phyloP scores from a whole-genome alignment of 2,329 filamentous ascomycete genomes.

The Graphilbum sp. region DNA sequence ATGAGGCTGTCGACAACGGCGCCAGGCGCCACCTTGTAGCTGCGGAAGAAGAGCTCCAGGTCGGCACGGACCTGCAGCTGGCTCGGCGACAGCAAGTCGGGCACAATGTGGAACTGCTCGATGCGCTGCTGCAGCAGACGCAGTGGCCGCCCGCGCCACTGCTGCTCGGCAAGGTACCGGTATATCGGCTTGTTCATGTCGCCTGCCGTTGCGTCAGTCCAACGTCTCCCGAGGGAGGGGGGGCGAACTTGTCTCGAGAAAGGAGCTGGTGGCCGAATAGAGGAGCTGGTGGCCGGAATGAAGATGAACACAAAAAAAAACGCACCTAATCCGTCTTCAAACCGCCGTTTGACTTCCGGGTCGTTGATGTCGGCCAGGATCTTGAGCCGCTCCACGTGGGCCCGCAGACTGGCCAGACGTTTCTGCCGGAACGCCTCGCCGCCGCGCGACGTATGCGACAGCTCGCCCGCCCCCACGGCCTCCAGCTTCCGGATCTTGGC shows the following conservation, averaged over 20 bases:
- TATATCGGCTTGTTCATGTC: constrained; percentile 97
- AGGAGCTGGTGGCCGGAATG: no score
- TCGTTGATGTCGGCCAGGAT: constrained; percentile 90
- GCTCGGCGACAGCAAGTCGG: constrained; percentile 56
- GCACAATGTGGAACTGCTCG: constrained; percentile 69
- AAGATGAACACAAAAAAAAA: no score
- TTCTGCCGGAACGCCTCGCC: constrained; percentile 49
- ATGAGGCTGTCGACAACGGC: constrained; percentile 59
- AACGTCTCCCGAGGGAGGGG: not conserved
- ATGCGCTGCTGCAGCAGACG: constrained; percentile 73
- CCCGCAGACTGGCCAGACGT: constrained; percentile 51
- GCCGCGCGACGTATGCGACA: constrained; percentile 33
- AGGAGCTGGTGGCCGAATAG: no score
- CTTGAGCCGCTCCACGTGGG: constrained; percentile 63
- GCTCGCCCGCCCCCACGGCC: constrained; percentile 25
- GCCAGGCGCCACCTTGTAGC: constrained; percentile 55
- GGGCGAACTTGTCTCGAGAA: not conserved
- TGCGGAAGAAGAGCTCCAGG: constrained; percentile 66
- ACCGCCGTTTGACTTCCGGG: constrained; percentile 79
- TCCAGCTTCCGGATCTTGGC: constrained; percentile 53
- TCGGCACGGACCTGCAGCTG: constrained; percentile 63
- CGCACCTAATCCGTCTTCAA: constrained; percentile 77
- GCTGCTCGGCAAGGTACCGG: constrained; percentile 68
- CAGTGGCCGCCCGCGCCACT: constrained; percentile 75
- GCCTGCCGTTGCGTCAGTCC: constrained; percentile 30